Conservation (phyloP, 164 flowering plant genomes). For the Paratinospora sagittata region DNA sequence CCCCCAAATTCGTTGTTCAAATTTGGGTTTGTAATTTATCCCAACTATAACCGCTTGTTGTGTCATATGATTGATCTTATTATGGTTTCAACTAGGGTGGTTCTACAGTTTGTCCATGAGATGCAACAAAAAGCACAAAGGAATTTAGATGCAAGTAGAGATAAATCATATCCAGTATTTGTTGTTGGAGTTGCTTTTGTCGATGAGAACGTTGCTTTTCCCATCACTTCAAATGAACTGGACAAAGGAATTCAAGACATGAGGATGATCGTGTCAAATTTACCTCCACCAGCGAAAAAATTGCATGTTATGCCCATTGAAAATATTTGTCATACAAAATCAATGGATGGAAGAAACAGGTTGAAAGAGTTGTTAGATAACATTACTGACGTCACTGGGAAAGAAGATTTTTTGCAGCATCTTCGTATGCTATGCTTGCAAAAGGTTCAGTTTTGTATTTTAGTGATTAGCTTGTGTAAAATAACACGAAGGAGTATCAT, state of each 20-base stretch:
- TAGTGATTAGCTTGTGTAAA: conserved; percentile 6
- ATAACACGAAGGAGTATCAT: neutral
- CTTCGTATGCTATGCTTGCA: conserved; percentile 78
- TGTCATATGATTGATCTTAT: no score
- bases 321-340: conserved; percentile 39
- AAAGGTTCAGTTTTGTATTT: conserved; percentile 44
- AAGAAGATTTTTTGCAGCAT: conserved; percentile 71
- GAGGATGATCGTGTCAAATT: conserved; percentile 41
- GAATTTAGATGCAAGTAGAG: conserved; percentile 83
- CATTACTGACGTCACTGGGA: conserved; percentile 72
- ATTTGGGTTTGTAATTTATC: no score
- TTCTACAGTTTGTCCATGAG: conserved; percentile 88
- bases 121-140: conserved; percentile 70
- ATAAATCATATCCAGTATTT: conserved; percentile 74
- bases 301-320: conserved; percentile 61
- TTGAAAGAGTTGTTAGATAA: conserved; percentile 40
- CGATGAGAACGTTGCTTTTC: conserved; percentile 46
- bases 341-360: conserved; percentile 34
- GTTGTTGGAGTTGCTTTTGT: conserved; percentile 84
- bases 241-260: conserved; percentile 47
- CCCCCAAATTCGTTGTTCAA: no score
- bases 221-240: conserved; percentile 25
- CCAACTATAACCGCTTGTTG: no score
- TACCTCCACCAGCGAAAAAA: conserved; percentile 60
- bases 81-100: conserved; percentile 47